A percentile compares a stretch with the other conserved stretches of the same genome.
These are phyloP conservation scores for Dissophora ornata DNA, from an alignment of 192 early-diverging fungal species.

Conservation along the genomic window DNA sequence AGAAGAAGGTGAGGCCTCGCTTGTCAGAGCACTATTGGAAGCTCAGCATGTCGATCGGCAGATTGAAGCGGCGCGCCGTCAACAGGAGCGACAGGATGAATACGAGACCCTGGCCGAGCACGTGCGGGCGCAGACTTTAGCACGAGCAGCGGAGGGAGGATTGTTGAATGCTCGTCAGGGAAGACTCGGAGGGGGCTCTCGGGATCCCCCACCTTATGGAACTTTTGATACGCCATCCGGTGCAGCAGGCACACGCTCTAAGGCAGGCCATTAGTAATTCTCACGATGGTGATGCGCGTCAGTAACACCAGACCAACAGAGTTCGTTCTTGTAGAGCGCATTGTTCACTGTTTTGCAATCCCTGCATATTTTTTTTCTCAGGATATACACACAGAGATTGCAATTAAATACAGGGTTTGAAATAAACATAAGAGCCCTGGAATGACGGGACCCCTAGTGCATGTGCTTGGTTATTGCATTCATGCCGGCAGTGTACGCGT, in stretches of 20 bases:
- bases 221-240: slow-evolving; percentile 14
- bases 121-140: slow-evolving; percentile 32
- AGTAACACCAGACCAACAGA: no score
- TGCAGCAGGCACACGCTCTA: background rate
- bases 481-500: no score
- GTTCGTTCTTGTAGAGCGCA: no score
- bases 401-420: no score
- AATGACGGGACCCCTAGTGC: no score
- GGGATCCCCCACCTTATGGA: slow-evolving; percentile 42
- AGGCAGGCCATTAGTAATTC: background rate
- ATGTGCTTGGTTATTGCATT: no score
- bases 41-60: slow-evolving; percentile 35
- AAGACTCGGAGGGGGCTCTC: background rate
- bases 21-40: slow-evolving; percentile 41
- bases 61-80: slow-evolving; percentile 35
- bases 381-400: no score
- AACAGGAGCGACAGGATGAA: slow-evolving; percentile 14
- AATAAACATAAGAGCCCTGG: no score
- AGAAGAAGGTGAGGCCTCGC: slow-evolving; percentile 19
- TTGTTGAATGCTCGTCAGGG: slow-evolving; percentile 1
- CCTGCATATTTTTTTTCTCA: no score
- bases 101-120: slow-evolving; percentile 29
- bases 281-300: no score
- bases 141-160: slow-evolving; percentile 33
- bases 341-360: no score